Base-by-base conservation (phyloP, 805 yeast species). In the Hanseniaspora thailandica region DNA sequence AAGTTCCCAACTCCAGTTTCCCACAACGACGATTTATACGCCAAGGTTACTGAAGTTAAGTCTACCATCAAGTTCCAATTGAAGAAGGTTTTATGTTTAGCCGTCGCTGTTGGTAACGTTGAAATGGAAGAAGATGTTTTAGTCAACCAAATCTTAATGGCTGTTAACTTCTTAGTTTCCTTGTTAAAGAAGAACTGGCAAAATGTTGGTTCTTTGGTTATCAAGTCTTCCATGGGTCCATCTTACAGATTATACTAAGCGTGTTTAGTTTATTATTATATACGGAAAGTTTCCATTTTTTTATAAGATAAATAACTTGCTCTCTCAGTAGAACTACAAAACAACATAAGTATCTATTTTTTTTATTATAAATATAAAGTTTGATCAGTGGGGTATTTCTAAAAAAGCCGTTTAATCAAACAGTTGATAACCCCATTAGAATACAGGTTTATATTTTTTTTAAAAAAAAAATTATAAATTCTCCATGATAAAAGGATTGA, bases 1-100 rank as follows among this genome's bases (percentile, higher is more conserved):
- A 93, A 93, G 90, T 93, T 93, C 96, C 99, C 99, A 76, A 90
- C 97, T 75, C 99, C 99, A 78, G 98, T 93, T 68, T 93, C 99
- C 63, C 98, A 93, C 86, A 81, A 86, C 76, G 99, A 93, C 74
- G 98, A 93, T 75, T 82, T 93, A 73, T 86, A 86, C 83, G 71
- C 81, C 65, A 93, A 90, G 86, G 93, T 93, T 69, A 82, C 78
- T 69, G 99, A 93, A 72, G 97, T 93, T 69, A 89, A 84, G 80
- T 89, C 98, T 63, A 93, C 99, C 83, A 88, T 93, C 82, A 93
- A 90, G 86, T 93, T 93, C 95, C 99, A 93, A 81, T 84, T 93
- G 80, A 93, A 93, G 89, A 93, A 93, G 85, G 99, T 93, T 69
- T 81, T 93, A 73, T 93, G 99, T 82, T 78, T 93, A 75, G 98